Percentiles rank a stretch among this genome's conserved stretches.
Conservation (phyloP, 2,329 filamentous ascomycete genomes). For the Capronia americana region DNA sequence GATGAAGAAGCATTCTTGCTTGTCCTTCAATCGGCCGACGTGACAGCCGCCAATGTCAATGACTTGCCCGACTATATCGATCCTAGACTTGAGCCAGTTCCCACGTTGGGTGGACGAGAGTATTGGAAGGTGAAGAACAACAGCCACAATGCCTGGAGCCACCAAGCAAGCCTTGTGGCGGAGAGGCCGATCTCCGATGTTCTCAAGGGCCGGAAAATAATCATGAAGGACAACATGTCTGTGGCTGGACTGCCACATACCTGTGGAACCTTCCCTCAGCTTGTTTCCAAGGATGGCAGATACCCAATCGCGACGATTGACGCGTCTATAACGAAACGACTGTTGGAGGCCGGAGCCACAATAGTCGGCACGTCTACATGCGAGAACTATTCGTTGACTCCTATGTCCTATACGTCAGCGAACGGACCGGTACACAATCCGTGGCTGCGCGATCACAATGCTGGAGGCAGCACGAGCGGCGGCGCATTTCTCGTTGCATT, state of each 20-base stretch:
- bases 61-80: slow-evolving; percentile 48
- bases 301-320: slow-evolving; percentile 46
- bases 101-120: slow-evolving; percentile 32
- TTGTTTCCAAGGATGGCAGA: slow-evolving; percentile 41
- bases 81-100: slow-evolving; percentile 43
- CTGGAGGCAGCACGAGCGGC: slow-evolving; percentile 50
- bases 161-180: slow-evolving; percentile 45
- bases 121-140: slow-evolving; percentile 45
- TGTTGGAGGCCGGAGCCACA: slow-evolving; percentile 46
- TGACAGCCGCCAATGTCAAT: slow-evolving; percentile 41
- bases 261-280: slow-evolving; percentile 45
- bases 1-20: slow-evolving; percentile 41
- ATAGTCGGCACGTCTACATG: slow-evolving; percentile 49
- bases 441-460: slow-evolving; percentile 43
- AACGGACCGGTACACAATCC: slow-evolving; percentile 49
- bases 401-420: slow-evolving; percentile 47
- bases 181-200: slow-evolving; percentile 37
- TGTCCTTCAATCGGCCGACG: slow-evolving; percentile 42
- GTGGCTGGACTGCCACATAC: slow-evolving; percentile 48
- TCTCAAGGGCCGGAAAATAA: slow-evolving; percentile 44
- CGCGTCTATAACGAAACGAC: slow-evolving; percentile 45
- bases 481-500: slow-evolving; percentile 45
- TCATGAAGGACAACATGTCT: slow-evolving; percentile 49
- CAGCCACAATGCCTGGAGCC: slow-evolving; percentile 54
- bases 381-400: slow-evolving; percentile 49